Base-by-base conservation (phyloP, 73 alveolate genomes). In the Paramecium octaurelia region DNA sequence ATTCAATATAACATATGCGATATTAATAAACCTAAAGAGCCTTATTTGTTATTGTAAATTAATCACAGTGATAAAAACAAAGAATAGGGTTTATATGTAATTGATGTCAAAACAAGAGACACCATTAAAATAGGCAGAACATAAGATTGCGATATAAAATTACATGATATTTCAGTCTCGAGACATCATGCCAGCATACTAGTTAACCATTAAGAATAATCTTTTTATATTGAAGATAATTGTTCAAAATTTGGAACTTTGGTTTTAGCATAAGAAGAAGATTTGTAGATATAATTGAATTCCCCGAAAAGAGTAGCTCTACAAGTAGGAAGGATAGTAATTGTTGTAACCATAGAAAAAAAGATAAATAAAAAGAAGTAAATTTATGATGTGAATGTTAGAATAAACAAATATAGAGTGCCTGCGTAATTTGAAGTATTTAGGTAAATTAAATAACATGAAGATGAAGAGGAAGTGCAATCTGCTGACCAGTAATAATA, bases 161-260 rank as follows among this genome's bases (percentile, higher is more conserved):
- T 95, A 1, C 95, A 92, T 92, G 98, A 95, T 64, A 95, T 95
- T 12, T 95, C 98, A 7, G 98, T 95, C 3, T 93, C 97, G 11
- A 94, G 98, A 85, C 86, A 76, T 36, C 98, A 95, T 85, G 98
- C 98, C 54, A 85, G 95, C 16, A 93, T 97, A 8, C 84, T 77
- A 12, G 64, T 73, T 16, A 77, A 73, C 27, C 70, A 89, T 71
- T 24, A 40, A 44, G 77, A 89, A 71, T 80, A 80, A 48, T 80
- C 91, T 0, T 92, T 93, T 48, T 84, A 43, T 40, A 21, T 93
- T 24, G 95, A 93, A 44, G 97, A 93, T 59, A 50, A 92, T 21
- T 58, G 93, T 68, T 86, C 95, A 31, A 93, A 93, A 46, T 93
- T 93, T 43, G 97, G 97, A 35, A 93, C 97, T 29, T 54, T 93